These are phyloP conservation scores for Lichtheimia ramosa DNA, from an alignment of 371 early-diverging fungal genomes.

Conservation along the genomic window DNA sequence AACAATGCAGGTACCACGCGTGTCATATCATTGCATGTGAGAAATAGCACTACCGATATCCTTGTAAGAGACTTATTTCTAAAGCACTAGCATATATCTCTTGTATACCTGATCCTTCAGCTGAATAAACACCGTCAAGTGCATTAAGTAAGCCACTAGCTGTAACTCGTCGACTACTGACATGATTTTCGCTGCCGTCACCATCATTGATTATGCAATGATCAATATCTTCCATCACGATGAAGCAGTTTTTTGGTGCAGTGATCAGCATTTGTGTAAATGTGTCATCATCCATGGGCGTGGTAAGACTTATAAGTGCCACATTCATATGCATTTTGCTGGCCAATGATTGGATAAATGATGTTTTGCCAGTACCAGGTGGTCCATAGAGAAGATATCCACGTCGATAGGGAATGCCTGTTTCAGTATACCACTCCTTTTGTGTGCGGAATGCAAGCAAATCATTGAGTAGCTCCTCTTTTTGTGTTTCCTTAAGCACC, in stretches of 20 bases:
- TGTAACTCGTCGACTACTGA: conserved; percentile 46
- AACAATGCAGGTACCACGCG: conserved; percentile 91
- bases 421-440: conserved; percentile 78
- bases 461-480: conserved; percentile 20
- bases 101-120: conserved; percentile 38
- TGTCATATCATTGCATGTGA: conserved; percentile 95
- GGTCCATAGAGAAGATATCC: conserved; percentile 72
- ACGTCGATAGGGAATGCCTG: conserved; percentile 90
- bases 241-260: conserved; percentile 31
- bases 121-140: conserved; percentile 92
- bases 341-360: conserved; percentile 70
- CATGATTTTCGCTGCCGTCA: conserved; percentile 19
- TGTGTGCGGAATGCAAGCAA: conserved; percentile 10
- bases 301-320: conserved; percentile 31
- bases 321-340: conserved; percentile 34
- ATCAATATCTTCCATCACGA: conserved; percentile 51
- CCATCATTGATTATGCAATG: conserved; percentile 33
- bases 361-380: conserved; percentile 69
- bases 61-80: too few relatives aligned
- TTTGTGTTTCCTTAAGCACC: conserved; percentile 34
- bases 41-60: conserved; percentile 62
- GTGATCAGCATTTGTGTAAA: conserved; percentile 25
- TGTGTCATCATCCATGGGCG: conserved; percentile 22
- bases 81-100: background rate
- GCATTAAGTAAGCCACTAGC: conserved; percentile 90